Base-by-base conservation (phyloP, 2,329 filamentous ascomycete species). In the Cercospora sojina region DNA sequence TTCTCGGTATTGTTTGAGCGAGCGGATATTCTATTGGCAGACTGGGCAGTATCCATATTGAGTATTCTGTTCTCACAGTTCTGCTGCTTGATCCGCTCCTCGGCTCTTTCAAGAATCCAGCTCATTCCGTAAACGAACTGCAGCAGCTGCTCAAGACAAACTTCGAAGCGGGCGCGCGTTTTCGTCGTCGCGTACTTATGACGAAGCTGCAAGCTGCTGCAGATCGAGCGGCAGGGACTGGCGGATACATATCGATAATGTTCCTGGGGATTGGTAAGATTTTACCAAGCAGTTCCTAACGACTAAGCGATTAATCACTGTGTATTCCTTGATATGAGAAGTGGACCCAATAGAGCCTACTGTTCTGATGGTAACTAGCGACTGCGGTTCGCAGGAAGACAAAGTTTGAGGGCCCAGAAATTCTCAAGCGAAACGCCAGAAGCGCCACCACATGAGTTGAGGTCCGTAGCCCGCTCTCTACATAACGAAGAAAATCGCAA, bases 211-310 rank as follows among this genome's bases (percentile, higher is more conserved):
- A 18, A 43, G 57, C 29, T 20, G 38, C 56, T 32, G 27, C 25
- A 59, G 62, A 41, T 51, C 23, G 20, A 27, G 51, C 51, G 31
- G 31, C 27, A 16, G 41, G 25, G 23, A 18, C 16, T 18, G 53
- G 55, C 32, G 62, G 53, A 18, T 59, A 64, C 32, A 64, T 57
- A 65, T 65, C 58, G 64, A 65, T 65, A 65, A 2, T 18, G 38
- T 35, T 29, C 25, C 51, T 56, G 51, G 9, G 12, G 16, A 43
- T 59, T 59, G 57, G 57, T 59, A 59, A 59, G 32, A 25, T 47
- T 59, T 43, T 27, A 63, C 25, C 55, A 64, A 57, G 51, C 61
- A 53, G 16, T 20, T 16, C 51, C 32, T 43, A 18, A 38, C 27
- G 56, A 59, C 13, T 27, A 29, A 59, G 32, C n/a, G 10, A 59